Conservation (phyloP, 768 basidiomycete species). For the Nidularia pulvinata region DNA sequence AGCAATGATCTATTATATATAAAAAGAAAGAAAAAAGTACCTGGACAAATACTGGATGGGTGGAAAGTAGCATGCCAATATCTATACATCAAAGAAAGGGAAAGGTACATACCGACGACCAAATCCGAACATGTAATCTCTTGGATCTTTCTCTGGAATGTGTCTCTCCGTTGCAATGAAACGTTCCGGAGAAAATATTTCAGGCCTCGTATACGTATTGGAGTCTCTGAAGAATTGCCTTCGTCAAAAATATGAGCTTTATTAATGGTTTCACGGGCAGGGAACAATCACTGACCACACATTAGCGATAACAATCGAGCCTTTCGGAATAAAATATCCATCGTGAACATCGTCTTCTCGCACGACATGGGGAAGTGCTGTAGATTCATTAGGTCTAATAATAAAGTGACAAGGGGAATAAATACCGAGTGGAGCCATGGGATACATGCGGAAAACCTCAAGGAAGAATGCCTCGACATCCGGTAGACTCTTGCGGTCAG, state of each 20-base stretch:
- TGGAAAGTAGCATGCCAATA: too few species aligned
- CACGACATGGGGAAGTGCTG: constrained; percentile 10
- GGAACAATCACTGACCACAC: constrained; percentile 4
- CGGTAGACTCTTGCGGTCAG: constrained; percentile 4
- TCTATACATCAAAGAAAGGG: too few species aligned
- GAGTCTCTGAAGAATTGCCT: constrained; percentile 15
- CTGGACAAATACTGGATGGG: background rate
- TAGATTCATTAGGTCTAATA: background rate
- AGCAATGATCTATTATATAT: background rate
- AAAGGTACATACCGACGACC: constrained; percentile 13
- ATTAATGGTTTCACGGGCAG: background rate
- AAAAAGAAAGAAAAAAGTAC: background rate
- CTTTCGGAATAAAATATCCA: constrained; percentile 15
- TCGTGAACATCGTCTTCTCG: constrained; percentile 10
- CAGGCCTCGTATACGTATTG: constrained; percentile 12
- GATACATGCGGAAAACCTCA: background rate
- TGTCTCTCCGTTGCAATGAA: constrained; percentile 8
- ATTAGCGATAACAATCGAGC: constrained; percentile 10
- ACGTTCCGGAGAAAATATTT: constrained; percentile 12
- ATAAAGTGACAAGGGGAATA: too few species aligned
- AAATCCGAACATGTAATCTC: constrained; percentile 13
- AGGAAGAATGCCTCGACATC: background rate
- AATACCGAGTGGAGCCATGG: background rate
- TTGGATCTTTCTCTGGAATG: constrained; percentile 10
- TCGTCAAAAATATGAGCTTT: background rate